Percentiles rank a stretch among this genome's conserved stretches.
Conservation (phyloP, 2,329 filamentous ascomycete genomes). For the Coccinonectria pachysandricola region DNA sequence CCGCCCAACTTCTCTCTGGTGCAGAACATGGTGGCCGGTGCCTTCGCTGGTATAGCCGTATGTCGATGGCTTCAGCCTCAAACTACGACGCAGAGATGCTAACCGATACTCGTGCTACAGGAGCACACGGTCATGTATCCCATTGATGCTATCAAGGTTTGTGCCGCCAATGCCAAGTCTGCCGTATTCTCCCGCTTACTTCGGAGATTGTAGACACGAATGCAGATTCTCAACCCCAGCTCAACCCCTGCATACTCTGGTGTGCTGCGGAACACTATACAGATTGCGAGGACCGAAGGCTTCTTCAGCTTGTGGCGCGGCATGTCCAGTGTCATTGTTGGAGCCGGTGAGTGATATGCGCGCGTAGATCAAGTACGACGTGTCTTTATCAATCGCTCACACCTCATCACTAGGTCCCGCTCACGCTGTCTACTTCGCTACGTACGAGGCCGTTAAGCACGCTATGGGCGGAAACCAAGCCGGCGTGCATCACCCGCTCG, state of each 20-base stretch:
- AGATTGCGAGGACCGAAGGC: slow-evolving; percentile 84
- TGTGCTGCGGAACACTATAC: slow-evolving; percentile 83
- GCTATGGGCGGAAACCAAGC: slow-evolving; percentile 84
- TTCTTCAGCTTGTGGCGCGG: slow-evolving; percentile 90
- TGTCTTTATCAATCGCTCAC: no score
- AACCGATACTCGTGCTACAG: slow-evolving; percentile 34
- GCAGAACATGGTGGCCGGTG: slow-evolving; percentile 92
- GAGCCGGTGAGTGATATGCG: slow-evolving; percentile 77
- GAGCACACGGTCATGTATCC: slow-evolving; percentile 99
- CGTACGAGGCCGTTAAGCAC: slow-evolving; percentile 95
- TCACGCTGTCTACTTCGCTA: slow-evolving; percentile 96
- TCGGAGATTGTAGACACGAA: slow-evolving; percentile 62
- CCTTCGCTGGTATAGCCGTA: slow-evolving; percentile 94
- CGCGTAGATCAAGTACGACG: no score
- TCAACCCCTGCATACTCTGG: slow-evolving; percentile 76
- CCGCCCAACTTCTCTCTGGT: slow-evolving; percentile 88
- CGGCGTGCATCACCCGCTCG: slow-evolving; percentile 82
- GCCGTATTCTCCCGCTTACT: slow-evolving; percentile 10
- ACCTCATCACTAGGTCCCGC: slow-evolving; percentile 61
- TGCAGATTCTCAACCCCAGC: slow-evolving; percentile 88
- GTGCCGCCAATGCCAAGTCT: slow-evolving; percentile 5
- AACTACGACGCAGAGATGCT: slow-evolving; percentile 3
- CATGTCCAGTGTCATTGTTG: slow-evolving; percentile 90
- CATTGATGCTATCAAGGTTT: slow-evolving; percentile 92
- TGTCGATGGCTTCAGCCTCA: slow-evolving; percentile 17